Conservation (phyloP, 306 rosid genomes). For the Sicyos baderoa region DNA sequence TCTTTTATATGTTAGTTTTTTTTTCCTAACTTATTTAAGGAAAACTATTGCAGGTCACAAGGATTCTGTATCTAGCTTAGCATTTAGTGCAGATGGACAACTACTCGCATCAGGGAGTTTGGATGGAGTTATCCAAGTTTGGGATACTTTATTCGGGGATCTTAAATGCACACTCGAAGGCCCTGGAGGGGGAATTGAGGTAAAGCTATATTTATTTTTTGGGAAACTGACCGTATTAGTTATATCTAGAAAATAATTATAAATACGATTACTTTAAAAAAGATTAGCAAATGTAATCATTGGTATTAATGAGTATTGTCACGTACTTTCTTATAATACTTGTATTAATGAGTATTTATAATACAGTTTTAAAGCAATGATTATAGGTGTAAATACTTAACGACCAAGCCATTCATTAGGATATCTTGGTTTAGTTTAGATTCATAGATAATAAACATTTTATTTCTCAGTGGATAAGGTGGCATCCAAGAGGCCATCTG, state of each 20-base stretch:
- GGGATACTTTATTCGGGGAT: slow-evolving; percentile 56
- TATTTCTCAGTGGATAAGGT: slow-evolving; percentile 70
- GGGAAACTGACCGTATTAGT: too few species aligned
- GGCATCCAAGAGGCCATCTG: slow-evolving; percentile 87
- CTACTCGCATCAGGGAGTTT: slow-evolving; percentile 74
- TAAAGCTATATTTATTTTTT: slow-evolving; percentile 24
- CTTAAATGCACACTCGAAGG: slow-evolving; percentile 56
- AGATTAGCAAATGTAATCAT: too few species aligned
- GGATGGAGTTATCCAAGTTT: slow-evolving; percentile 60
- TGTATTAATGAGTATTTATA: too few species aligned
- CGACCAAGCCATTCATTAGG: not conserved
- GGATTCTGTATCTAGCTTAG: slow-evolving; percentile 66
- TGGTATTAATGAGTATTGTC: too few species aligned
- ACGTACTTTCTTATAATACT: too few species aligned
- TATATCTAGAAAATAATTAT: too few species aligned
- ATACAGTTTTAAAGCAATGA: too few species aligned
- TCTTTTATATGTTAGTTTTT: not conserved
- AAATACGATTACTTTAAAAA: too few species aligned
- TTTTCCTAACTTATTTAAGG: not conserved
- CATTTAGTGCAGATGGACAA: slow-evolving; percentile 71
- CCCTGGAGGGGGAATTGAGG: slow-evolving; percentile 73
- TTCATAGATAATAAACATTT: slow-evolving; percentile 21
- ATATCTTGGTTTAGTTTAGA: not conserved
- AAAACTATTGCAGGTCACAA: slow-evolving; percentile 52
- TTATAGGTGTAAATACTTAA: too few species aligned